These are phyloP conservation scores for Trifolium subterraneum DNA, from an alignment of 306 rosid species.

Conservation along the genomic window DNA sequence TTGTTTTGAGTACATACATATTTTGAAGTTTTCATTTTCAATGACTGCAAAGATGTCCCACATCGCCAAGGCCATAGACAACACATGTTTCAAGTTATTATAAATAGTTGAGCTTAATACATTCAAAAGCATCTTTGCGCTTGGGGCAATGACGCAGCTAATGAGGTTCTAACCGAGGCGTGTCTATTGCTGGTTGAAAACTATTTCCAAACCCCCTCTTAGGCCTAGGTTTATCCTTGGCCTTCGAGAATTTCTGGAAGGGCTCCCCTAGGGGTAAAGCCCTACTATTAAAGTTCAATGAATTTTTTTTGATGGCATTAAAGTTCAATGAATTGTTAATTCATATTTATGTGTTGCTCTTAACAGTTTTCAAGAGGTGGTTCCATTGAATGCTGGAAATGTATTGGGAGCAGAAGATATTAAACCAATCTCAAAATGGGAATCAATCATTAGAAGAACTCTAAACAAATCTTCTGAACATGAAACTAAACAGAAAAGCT, in stretches of 20 bases:
- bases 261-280: not conserved
- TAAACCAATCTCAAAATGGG: slow-evolving; percentile 85
- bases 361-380: slow-evolving; percentile 90
- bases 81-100: too few species aligned
- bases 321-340: not conserved
- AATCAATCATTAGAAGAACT: slow-evolving; percentile 77
- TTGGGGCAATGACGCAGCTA: slow-evolving; percentile 17
- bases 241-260: not conserved
- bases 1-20: too few species aligned
- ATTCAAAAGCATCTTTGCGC: not conserved
- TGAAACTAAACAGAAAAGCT: slow-evolving; percentile 65
- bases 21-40: too few species aligned
- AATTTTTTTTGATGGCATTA: too few species aligned
- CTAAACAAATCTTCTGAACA: slow-evolving; percentile 71
- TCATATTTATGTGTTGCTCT: not conserved
- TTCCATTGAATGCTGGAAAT: slow-evolving; percentile 93
- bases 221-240: not conserved
- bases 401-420: slow-evolving; percentile 93
- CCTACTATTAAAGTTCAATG: not conserved
- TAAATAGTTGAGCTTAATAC: too few species aligned
- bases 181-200: slow-evolving; percentile 8
- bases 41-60: not conserved
- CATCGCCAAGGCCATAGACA: not conserved
- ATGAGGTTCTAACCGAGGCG: slow-evolving; percentile 10
- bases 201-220: slow-evolving; percentile 3